Evolutionary conservation across 1,284 basidiomycete genomes (phyloP), one percentile per base, ranked within the genome.

Genomic region (Austroboletus novae-zelandiae): DNA sequence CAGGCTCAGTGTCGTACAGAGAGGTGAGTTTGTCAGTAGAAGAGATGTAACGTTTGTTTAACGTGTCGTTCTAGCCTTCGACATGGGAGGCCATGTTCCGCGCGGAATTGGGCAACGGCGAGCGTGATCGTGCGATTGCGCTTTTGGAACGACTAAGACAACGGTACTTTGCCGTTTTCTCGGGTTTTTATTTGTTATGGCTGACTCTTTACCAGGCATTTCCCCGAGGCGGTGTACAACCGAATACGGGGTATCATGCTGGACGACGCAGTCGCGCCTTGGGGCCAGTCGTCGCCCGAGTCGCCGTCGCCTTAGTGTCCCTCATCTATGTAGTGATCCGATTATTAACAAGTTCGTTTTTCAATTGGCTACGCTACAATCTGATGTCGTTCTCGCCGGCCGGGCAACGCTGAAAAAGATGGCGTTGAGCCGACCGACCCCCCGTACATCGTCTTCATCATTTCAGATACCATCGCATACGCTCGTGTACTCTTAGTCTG

Each of bases 71-170:
- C 3, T 59, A 91, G 84, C 87, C 90, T 15, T 91, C 89, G 39
- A 91, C 91, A 1, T 94, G 91, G 86, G 94, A 97, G 67, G 84
- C 84, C 6, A 99, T 99, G 94, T 87, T 99, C 57, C 83, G 91
- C 18, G 91, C 91, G 4, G 97, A 99, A 69, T 75, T 98, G 9
- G 82, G 82, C 15, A 81, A 79, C 45, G 92, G 93, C 9, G 79
- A 93, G 57, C 79, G 81, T 15, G 81, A 84, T 37, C 74, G 77
- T 13, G 95, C 94, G 1, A 55, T 80, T n/a, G 78, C 74, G 2
- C 74, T 99, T 0, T 74, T 97, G 17, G 78, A 83, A 47, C 78
- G 92, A 41, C 78, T 98, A 62, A 84, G 86, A 70, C 76, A 81
- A 56, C 80, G 94, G 86, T 84, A 59, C 32, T 78, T 72, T 9